Evolutionary conservation across 306 rosid genomes (phyloP).

Genomic region (Cicer chorassanicum): DNA sequence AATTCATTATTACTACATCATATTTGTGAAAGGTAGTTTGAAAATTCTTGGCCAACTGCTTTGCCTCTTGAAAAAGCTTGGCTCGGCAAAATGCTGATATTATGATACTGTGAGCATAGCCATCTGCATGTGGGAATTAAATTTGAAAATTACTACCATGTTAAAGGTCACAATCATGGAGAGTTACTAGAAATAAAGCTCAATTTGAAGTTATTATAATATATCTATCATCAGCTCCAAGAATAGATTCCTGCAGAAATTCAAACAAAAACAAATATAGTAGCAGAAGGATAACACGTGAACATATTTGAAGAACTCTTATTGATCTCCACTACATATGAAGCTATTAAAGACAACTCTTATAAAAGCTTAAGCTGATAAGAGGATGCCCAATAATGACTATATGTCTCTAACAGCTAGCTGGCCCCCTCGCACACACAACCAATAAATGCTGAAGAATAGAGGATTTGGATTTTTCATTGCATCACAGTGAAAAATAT

Average conservation of each 20-base stretch:
- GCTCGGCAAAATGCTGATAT: constrained; percentile 86
- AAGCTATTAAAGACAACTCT: constrained; percentile 12
- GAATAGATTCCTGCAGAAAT: constrained; percentile 28
- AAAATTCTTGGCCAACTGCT: constrained; percentile 76
- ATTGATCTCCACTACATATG: constrained; percentile 1
- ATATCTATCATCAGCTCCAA: constrained; percentile 31
- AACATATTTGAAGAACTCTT: constrained; percentile 15
- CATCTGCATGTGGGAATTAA: constrained; percentile 67
- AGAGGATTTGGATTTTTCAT: constrained; percentile 16
- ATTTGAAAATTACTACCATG: constrained; percentile 35
- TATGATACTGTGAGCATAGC: constrained; percentile 94
- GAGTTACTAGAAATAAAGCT: constrained; percentile 23
- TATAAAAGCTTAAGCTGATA: constrained; percentile 4
- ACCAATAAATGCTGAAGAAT: neutral
- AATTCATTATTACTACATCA: constrained; percentile 84
- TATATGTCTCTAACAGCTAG: constrained; percentile 12
- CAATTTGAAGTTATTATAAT: constrained; percentile 1
- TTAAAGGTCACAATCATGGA: constrained; percentile 28
- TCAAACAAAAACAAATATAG: constrained; percentile 8
- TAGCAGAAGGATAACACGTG: constrained; percentile 10
- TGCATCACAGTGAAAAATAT: constrained; percentile 23
- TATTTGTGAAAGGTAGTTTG: constrained; percentile 72
- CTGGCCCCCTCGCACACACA: neutral
- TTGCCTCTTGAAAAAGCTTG: constrained; percentile 87
- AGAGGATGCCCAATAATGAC: neutral